phyloP scores from a whole-genome alignment of 1,139 yeast genomes.

The Yueomyces sp. region DNA sequence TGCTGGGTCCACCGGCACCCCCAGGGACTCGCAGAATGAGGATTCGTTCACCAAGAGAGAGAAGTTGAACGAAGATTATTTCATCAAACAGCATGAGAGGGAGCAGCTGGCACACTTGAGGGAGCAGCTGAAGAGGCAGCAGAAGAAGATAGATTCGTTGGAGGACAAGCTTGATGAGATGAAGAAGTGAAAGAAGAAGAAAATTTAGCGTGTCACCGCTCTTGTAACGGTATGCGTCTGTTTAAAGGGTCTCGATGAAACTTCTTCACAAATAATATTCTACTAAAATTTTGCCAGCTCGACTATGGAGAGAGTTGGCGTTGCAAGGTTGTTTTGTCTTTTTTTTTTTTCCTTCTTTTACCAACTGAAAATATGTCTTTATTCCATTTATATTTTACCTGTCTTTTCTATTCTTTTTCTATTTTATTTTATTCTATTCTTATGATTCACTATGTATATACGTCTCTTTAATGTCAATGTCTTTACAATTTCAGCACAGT shows the following conservation, averaged over 20 bases:
- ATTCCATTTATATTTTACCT: too few species aligned
- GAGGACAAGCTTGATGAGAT: conserved; percentile 23
- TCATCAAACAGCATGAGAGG: conserved; percentile 49
- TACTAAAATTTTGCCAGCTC: too few species aligned
- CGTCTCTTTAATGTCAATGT: neutral
- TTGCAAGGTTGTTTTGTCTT: too few species aligned
- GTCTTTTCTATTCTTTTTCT: too few species aligned
- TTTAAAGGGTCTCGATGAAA: too few species aligned
- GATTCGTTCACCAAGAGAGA: conserved; percentile 55
- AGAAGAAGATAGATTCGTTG: conserved; percentile 29
- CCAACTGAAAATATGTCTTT: too few species aligned
- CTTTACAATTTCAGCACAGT: neutral
- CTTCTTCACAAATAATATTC: too few species aligned
- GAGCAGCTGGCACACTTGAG: conserved; percentile 45
- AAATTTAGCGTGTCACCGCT: neutral
- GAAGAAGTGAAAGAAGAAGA: conserved; percentile 4
- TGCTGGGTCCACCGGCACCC: conserved; percentile 40
- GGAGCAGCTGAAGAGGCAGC: conserved; percentile 40
- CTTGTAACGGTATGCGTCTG: too few species aligned
- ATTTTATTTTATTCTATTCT: too few species aligned
- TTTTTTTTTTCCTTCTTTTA: too few species aligned
- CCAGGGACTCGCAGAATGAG: conserved; percentile 35
- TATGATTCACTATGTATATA: too few species aligned
- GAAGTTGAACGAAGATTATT: conserved; percentile 57
- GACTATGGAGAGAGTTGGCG: too few species aligned